Base-by-base conservation (phyloP, 2,329 filamentous ascomycete genomes). In the Fusarium oligoseptatum region DNA sequence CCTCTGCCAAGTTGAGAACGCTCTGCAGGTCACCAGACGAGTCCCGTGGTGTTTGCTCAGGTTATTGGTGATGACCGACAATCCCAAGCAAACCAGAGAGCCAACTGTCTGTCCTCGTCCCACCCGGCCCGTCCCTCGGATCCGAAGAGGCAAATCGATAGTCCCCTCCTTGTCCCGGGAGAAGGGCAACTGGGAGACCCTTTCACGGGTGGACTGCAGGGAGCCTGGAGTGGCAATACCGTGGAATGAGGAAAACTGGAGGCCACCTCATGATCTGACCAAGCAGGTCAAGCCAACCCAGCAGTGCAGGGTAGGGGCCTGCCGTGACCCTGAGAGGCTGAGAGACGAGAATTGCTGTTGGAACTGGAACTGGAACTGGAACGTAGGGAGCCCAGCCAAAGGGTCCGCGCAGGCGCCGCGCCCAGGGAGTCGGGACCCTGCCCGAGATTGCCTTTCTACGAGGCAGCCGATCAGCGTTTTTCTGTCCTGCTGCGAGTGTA, bases 61-160 rank as follows among this genome's bases (percentile, higher is more conserved):
- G 39, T 3, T 50, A 55, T 70, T 56, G 43, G 41, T 70, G 22
- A 52, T 22, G 20, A 41, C 15, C 20, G 34, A 32, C 29, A 32
- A 24, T 32, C 29, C 29, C 29, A 32, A 32, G n/a, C 45, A 29
- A 60, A 48, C 37, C 36, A 39, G 15, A 39, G 29, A 66, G 50
- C 66, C 60, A 56, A 63, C 70, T 65, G 67, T 64, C 52, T 67
- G 45, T 36, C 10, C 43, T 73, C 67, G 61, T 67, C 67, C 71
- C 71, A 66, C 48, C 55, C 71, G 72, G 72, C 34, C 72, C 72
- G 72, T 60, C 68, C 72, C 72, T 73, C 68, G 48, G 67, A 72
- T 71, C 68, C 45, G 68, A 75, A 32, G 52, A 70, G 55, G 48
- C 43, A 65, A 68, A 41, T 48, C 45, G 39, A 60, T 17, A 57